phyloP scores from a whole-genome alignment of 2,329 filamentous ascomycete species.

The Berkeleyomyces basicola region DNA sequence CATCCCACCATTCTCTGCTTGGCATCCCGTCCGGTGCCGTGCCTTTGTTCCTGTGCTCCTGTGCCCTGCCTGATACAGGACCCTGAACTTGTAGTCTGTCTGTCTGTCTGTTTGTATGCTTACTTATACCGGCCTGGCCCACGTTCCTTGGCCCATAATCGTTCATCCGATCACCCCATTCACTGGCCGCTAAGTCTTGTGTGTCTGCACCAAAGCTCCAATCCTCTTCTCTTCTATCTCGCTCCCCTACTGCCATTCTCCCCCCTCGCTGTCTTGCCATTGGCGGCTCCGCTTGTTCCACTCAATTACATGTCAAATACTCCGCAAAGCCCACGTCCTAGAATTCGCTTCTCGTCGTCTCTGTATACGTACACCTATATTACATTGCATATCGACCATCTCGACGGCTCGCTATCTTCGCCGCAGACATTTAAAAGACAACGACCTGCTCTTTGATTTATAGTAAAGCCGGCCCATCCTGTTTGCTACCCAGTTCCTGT shows the following conservation, averaged over 20 bases:
- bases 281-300: neutral
- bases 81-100: too few species aligned
- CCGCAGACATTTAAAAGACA: neutral
- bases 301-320: neutral
- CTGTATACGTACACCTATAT: neutral
- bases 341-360: neutral
- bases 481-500: neutral
- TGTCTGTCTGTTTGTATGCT: neutral
- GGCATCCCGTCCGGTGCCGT: neutral
- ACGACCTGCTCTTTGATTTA: neutral
- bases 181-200: neutral
- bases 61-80: too few species aligned
- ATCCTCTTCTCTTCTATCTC: neutral
- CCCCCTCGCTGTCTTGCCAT: too few species aligned
- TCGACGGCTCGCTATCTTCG: neutral
- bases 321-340: neutral
- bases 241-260: neutral
- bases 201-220: neutral
- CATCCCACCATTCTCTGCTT: constrained; percentile 2
- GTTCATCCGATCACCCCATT: neutral
- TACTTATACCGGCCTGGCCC: neutral
- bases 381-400: neutral
- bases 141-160: neutral
- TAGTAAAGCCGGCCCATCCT: neutral
- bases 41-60: too few species aligned